Base-by-base conservation (phyloP, 139 green algal species). In the Chlorella sp. region DNA sequence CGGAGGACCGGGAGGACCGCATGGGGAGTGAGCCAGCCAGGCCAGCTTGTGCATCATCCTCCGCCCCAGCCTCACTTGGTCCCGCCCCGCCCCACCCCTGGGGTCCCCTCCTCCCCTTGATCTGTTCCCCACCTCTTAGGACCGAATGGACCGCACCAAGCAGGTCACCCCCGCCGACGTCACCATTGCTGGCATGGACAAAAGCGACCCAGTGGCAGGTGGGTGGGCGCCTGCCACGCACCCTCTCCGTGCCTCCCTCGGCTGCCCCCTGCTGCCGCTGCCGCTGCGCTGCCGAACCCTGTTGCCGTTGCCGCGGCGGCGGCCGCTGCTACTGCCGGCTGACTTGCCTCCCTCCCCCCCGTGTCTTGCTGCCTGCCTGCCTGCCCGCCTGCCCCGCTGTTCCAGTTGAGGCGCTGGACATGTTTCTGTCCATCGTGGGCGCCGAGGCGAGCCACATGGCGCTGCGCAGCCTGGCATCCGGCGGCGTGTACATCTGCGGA, bases 401-500 rank as follows among this genome's bases (percentile, higher is more conserved):
- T 68, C 42, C 95, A 80, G 91, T 92, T 9, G 96, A 98, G 92
- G 96, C 97, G 7, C 95, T 98, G 24, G 97, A 99, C 93, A 96
- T 99, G 34, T 96, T 99, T 84, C 92, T 98, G 19, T 86, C 92
- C 34, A 98, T 99, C 48, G 92, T 99, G 36, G 97, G 97, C 7
- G 95, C 96, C 1, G 88, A 91, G 88, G 97, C 96, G 36, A 95
- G 96, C 0, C 91, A 96, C 86, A 98, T 98, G 96, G 97, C 95
- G 24, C 95, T 99, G 53, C 89, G 96, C 39, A 91, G 86, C 69
- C 93, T 99, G 61, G 93, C 97, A 40, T 95, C 92, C 88, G 96
- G 97, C 16, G 97, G 97, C 30, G 95, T 98, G 19, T 99, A 98
- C 93, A 96, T 99, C 76, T 96, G 95, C 53, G 97, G 97, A 32